These are phyloP conservation scores for Chalciporus piperatus DNA, from an alignment of 768 basidiomycete genomes.

Conservation along the genomic window DNA sequence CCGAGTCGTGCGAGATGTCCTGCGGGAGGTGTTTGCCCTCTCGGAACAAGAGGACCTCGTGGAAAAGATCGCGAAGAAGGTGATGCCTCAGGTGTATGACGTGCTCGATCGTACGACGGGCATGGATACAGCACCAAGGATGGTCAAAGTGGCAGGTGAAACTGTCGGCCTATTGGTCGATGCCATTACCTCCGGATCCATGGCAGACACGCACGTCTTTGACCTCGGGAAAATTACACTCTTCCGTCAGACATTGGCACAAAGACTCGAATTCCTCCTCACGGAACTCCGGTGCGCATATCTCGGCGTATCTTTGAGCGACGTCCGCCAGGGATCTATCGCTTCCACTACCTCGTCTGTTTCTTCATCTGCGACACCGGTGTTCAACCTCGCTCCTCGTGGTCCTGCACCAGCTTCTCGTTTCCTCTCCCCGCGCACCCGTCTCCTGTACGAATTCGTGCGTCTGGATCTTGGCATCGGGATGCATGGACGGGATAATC, in stretches of 20 bases:
- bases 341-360: constrained; percentile 9
- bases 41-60: constrained; percentile 6
- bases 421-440: constrained; percentile 52
- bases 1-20: constrained; percentile 19
- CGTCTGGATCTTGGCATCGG: constrained; percentile 66
- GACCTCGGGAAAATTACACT: constrained; percentile 22
- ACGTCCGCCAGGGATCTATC: constrained; percentile 13
- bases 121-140: constrained; percentile 68
- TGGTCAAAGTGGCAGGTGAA: constrained; percentile 68
- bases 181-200: constrained; percentile 1
- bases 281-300: constrained; percentile 31
- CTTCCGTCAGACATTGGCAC: constrained; percentile 21
- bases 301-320: constrained; percentile 22
- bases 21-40: constrained; percentile 13
- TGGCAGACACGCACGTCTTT: constrained; percentile 9
- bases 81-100: constrained; percentile 42
- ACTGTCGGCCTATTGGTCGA: constrained; percentile 64
- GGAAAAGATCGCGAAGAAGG: constrained; percentile 22
- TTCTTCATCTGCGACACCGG: constrained; percentile 23
- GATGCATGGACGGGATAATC: constrained; percentile 81
- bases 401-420: constrained; percentile 66
- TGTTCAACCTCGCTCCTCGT: constrained; percentile 43
- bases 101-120: constrained; percentile 63
- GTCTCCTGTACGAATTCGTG: constrained; percentile 75
- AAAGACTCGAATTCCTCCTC: constrained; percentile 16